Base-by-base conservation (phyloP, 495 filamentous ascomycete genomes). In the Annulohypoxylon maeteangense region DNA sequence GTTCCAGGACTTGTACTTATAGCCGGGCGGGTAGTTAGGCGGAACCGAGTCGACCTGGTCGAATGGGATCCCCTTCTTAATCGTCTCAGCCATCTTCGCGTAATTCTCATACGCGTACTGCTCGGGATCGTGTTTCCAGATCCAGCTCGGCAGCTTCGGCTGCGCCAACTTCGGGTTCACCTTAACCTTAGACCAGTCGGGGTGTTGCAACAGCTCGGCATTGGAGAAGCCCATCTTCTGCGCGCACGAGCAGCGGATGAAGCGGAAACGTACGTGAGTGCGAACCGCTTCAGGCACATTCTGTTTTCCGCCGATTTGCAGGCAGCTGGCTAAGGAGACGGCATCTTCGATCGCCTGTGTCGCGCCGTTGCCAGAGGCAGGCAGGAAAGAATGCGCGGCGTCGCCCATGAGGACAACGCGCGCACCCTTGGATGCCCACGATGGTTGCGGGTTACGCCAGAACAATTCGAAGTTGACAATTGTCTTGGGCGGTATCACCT, bases 331-430 rank as follows among this genome's bases (percentile, higher is more conserved):
- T 1, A 92, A 74, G 0, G 86, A 87, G 40, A 90, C 83, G 16
- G 85, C 90, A 70, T 92, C 90, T 66, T 93, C 90, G 63, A 93
- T 87, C 0, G 90, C 90, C 70, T 90, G 90, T 5, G 88, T 90
- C 6, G 87, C 90, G 3, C 90, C 91, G 65, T 91, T 89, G 7
- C 85, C 86, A 1, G 86, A 88, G 0, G 89, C 88, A 0, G 90
- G 90, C 8, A 92, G 79, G 76, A 91, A 91, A 14, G 90, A 87
- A 78, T 93, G 90, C 11, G 90, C 90, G 0, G 87, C 84, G 64
- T 92, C 91, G 20, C 90, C 90, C 47, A 92, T 80, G 45, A 89
- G 81, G 36, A 87, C 82, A 3, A 91, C 87, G 8, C 85, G 85
- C n/a, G 82, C 87, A 4, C 83, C 81, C 10, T 82, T 79, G n/a